Evolutionary conservation across 2,329 filamentous ascomycete species (phyloP).

Genomic region (Colletotrichum sansevieriae): DNA sequence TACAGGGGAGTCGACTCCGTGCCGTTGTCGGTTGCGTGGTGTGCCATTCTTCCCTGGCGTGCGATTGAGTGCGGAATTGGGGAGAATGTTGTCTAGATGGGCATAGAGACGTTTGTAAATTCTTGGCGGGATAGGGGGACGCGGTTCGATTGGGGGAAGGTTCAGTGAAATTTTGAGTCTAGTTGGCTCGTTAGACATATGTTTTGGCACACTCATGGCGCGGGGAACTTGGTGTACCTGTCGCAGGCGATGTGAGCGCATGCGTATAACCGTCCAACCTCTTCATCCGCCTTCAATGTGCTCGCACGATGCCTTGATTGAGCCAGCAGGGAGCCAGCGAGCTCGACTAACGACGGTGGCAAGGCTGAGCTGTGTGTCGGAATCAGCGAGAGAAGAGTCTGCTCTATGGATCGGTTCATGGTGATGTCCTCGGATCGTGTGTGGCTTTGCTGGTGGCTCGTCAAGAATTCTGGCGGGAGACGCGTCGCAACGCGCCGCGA

Average conservation of each 20-base stretch:
- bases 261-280: constrained; percentile 85
- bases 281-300: constrained; percentile 85
- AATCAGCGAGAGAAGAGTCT: constrained; percentile 78
- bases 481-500: constrained; percentile 35
- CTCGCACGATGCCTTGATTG: constrained; percentile 84
- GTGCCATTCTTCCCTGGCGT: constrained; percentile 51
- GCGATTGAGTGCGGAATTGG: constrained; percentile 53
- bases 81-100: constrained; percentile 82
- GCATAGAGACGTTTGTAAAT: constrained; percentile 87
- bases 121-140: constrained; percentile 82
- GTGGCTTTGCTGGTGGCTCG: background rate
- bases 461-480: constrained; percentile 21
- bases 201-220: too few relatives aligned
- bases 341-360: constrained; percentile 76
- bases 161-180: constrained; percentile 80
- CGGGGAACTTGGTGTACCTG: constrained; percentile 63
- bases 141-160: constrained; percentile 80
- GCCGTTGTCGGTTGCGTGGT: constrained; percentile 48
- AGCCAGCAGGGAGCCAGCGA: constrained; percentile 80
- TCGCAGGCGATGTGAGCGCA: constrained; percentile 93
- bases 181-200: background rate
- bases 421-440: constrained; percentile 32
- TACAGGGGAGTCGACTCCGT: constrained; percentile 45
- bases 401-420: constrained; percentile 83
- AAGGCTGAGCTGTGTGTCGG: constrained; percentile 78